phyloP scores from a whole-genome alignment of 2,329 filamentous ascomycete genomes.

The Ploettnerulaceae sp. region DNA sequence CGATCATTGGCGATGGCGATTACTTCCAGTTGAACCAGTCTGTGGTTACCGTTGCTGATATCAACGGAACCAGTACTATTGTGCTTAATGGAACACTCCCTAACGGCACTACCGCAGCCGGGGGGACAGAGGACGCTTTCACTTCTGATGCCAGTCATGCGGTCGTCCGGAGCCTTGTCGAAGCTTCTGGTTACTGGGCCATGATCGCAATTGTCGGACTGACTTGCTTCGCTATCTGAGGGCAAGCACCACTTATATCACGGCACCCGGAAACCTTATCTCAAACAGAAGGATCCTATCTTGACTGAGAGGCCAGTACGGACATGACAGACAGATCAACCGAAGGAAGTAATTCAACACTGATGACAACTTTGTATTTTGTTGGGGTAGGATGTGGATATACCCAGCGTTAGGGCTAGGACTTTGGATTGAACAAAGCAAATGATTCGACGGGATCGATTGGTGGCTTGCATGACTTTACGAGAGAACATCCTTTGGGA shows the following conservation, averaged over 20 bases:
- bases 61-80: constrained; percentile 60
- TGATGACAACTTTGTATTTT: too few relatives aligned
- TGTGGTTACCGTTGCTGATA: constrained; percentile 55
- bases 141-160: constrained; percentile 33
- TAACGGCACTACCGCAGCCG: constrained; percentile 56
- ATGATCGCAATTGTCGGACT: constrained; percentile 29
- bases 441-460: not conserved
- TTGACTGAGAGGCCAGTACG: too few relatives aligned
- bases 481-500: too few relatives aligned
- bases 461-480: too few relatives aligned
- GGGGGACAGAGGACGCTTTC: constrained; percentile 37
- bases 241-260: too few relatives aligned
- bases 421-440: not conserved
- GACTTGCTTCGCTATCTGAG: constrained; percentile 13
- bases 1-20: constrained; percentile 61
- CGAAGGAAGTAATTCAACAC: too few relatives aligned
- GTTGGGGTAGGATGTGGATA: not conserved
- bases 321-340: too few relatives aligned
- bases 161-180: constrained; percentile 6
- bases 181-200: constrained; percentile 28
- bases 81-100: constrained; percentile 72
- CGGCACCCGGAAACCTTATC: too few relatives aligned
- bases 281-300: too few relatives aligned
- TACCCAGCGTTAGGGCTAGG: too few relatives aligned
- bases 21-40: constrained; percentile 55